Evolutionary conservation across 257 asterid species (phyloP), one percentile per base, ranked within the genome.

Genomic region (Solanum medicagineum): DNA sequence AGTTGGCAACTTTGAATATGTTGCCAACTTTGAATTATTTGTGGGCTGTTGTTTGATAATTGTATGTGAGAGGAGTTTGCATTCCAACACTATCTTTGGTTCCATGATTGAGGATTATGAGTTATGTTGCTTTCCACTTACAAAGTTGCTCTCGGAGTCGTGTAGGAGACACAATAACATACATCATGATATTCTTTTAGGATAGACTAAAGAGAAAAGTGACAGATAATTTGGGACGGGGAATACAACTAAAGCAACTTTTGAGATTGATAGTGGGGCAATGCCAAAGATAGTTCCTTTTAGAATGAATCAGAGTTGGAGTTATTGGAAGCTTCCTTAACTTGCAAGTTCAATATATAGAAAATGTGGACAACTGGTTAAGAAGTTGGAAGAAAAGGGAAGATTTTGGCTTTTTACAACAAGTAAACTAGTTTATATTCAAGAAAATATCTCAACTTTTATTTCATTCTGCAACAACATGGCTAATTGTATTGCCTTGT

Each of bases 351-450:
- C 55, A 73, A 59, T 53, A 75, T 62, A 9, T 13, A 8, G 9
- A 56, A 86, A 54, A 68, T 77, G 75, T 63, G 83, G 85, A 55
- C 81, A 86, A 89, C 80, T 55, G 62, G 60, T 45, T 85, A 87
- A 85, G 87, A 89, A 89, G 88, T 85, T 89, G 90, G 89, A 84
- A 86, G 84, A 87, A 84, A 85, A 54, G 88, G 90, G 15, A 1
- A 57, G 2, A 85, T 45, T 56, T 56, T 47, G 55, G 57, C 69
- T 85, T 89, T 85, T 89, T 84, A 81, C 66, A 19, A 87, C 87
- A 88, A 84, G 83, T 74, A 56, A 49, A 83, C 1, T 22, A 13
- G 1, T 56, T 68, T 32, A 73, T 22, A 54, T 75, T 80, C 17
- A 54, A 10, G 40, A 70, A 65, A 51, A 26, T 81, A 54, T 81